Conservation (phyloP, 202 grass and related monocot genomes). For the Zoysia matrella region DNA sequence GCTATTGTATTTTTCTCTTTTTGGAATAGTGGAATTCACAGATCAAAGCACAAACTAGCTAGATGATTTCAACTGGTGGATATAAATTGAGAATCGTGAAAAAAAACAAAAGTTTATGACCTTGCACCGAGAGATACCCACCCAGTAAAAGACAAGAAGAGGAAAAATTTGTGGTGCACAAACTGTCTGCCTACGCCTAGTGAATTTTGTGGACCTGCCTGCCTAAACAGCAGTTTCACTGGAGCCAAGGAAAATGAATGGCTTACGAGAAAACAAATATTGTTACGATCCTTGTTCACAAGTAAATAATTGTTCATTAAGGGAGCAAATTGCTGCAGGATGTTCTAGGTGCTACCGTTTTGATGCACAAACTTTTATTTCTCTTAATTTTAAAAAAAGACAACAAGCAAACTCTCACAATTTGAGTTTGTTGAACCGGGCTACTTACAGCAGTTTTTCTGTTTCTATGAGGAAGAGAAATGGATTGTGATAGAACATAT, state of each 20-base stretch:
- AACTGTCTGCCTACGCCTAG: too few species aligned
- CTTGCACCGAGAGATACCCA: too few species aligned
- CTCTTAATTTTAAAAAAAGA: too few species aligned
- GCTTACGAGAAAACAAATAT: too few species aligned
- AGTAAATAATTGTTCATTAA: background rate
- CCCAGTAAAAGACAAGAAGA: too few species aligned
- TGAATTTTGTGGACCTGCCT: too few species aligned
- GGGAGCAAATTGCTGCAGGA: background rate
- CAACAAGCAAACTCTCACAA: background rate
- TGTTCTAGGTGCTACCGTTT: background rate
- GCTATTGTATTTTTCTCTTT: background rate
- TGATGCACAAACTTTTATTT: background rate
- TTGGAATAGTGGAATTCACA: background rate
- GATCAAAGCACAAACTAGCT: background rate
- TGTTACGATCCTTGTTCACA: background rate
- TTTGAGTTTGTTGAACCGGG: background rate
- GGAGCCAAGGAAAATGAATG: too few species aligned
- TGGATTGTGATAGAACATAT: background rate
- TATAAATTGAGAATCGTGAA: constrained; percentile 9
- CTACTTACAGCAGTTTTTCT: background rate
- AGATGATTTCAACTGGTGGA: background rate
- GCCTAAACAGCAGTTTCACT: too few species aligned
- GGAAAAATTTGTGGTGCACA: too few species aligned
- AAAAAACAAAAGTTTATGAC: background rate
- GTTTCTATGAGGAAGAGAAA: background rate